Conservation (phyloP, 2,329 filamentous ascomycete genomes). For the Diaporthe capsici region DNA sequence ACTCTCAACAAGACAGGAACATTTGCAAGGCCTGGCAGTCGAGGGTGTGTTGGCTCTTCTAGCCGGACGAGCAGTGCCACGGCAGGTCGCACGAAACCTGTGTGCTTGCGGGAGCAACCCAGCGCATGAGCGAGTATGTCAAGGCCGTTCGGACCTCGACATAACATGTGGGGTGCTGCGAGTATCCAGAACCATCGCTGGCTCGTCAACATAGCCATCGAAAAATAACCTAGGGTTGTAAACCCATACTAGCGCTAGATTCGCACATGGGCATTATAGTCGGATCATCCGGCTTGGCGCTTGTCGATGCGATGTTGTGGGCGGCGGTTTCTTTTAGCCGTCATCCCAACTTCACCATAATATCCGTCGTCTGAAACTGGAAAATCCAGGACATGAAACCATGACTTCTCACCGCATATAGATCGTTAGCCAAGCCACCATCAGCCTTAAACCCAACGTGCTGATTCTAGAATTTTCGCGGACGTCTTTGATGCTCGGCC, state of each 20-base stretch:
- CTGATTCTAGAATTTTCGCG: not conserved
- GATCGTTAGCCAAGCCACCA: not conserved
- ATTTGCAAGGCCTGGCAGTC: not conserved
- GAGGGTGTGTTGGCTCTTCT: not conserved
- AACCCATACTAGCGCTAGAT: not conserved
- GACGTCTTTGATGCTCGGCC: not conserved
- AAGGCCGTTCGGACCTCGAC: not conserved
- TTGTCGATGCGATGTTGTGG: not conserved
- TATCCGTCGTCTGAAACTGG: slow-evolving; percentile 20
- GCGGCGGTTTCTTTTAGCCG: not conserved
- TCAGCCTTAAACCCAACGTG: not conserved
- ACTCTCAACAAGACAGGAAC: not conserved
- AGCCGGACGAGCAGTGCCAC: not conserved
- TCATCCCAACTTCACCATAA: not conserved
- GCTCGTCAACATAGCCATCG: not conserved
- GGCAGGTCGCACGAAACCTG: not conserved
- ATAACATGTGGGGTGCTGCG: not conserved
- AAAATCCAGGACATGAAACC: slow-evolving; percentile 2
- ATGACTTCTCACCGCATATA: slow-evolving; percentile 1
- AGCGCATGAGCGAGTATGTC: not conserved
- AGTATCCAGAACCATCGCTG: not conserved
- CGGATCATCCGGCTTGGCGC: not conserved
- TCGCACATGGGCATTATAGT: not conserved
- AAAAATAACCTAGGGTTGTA: not conserved
- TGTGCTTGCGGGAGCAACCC: not conserved